Evolutionary conservation across 2,329 filamentous ascomycete genomes (phyloP).

Genomic region (Trichoderma cornu-damae): DNA sequence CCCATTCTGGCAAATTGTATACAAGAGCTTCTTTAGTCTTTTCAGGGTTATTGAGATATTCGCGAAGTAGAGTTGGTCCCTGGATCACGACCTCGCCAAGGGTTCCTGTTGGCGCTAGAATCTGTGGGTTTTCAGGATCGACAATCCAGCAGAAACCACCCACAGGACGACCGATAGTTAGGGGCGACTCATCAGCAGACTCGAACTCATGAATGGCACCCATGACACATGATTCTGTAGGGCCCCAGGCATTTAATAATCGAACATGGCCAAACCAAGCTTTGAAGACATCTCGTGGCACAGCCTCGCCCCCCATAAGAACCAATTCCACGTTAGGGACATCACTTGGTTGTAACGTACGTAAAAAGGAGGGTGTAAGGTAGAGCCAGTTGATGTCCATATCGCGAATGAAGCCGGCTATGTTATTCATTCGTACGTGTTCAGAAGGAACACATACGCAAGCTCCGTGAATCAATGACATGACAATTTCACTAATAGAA

Average conservation of each 20-base stretch:
- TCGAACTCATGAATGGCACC: conserved; percentile 16
- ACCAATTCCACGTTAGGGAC: conserved; percentile 16
- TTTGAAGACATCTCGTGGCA: conserved; percentile 12
- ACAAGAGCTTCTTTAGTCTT: neutral
- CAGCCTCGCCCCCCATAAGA: conserved; percentile 17
- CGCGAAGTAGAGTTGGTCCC: conserved; percentile 7
- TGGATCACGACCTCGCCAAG: conserved; percentile 18
- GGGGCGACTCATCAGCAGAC: conserved; percentile 4
- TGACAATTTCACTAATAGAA: conserved; percentile 16
- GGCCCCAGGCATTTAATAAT: conserved; percentile 22
- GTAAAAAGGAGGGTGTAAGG: conserved; percentile 15
- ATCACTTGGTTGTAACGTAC: neutral
- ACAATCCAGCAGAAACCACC: conserved; percentile 16
- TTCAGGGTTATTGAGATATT: conserved; percentile 15
- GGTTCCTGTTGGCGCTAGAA: conserved; percentile 12
- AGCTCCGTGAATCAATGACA: conserved; percentile 7
- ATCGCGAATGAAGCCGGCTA: conserved; percentile 12
- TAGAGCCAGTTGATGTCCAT: conserved; percentile 16
- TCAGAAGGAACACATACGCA: conserved; percentile 10
- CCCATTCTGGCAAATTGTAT: neutral
- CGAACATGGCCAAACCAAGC: conserved; percentile 16
- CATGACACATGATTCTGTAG: conserved; percentile 14
- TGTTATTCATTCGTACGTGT: conserved; percentile 10
- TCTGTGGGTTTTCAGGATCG: conserved; percentile 7
- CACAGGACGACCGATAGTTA: conserved; percentile 10